Evolutionary conservation across 2,329 filamentous ascomycete genomes (phyloP).

Genomic region (Diaporthe vexans): DNA sequence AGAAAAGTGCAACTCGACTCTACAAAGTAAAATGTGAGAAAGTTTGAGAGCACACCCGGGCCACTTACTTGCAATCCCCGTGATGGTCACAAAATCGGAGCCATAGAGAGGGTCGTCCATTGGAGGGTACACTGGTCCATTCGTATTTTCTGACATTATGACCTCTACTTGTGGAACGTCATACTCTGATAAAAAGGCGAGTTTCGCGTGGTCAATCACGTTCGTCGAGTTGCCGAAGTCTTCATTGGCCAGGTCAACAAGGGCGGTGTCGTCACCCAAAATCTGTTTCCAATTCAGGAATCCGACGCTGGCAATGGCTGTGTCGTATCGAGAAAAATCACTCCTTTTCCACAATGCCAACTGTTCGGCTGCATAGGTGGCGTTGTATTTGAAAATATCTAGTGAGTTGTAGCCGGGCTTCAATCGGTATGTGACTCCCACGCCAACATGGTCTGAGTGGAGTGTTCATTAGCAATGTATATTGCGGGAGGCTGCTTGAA

Average conservation of each 20-base stretch:
- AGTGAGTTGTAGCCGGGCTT: constrained; percentile 50
- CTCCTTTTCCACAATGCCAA: constrained; percentile 53
- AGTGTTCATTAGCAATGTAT: constrained; percentile 58
- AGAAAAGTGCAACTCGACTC: too few species aligned
- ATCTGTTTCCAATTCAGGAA: constrained; percentile 59
- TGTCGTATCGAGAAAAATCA: constrained; percentile 54
- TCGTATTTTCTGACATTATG: constrained; percentile 61
- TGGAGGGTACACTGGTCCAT: constrained; percentile 54
- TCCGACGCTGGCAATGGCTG: constrained; percentile 55
- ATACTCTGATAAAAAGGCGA: constrained; percentile 54
- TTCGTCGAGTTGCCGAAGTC: constrained; percentile 49
- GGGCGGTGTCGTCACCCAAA: constrained; percentile 47
- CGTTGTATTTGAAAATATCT: constrained; percentile 50
- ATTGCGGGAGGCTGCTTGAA: constrained; percentile 44
- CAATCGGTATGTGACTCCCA: constrained; percentile 45
- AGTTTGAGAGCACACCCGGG: not conserved
- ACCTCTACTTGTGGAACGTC: constrained; percentile 58
- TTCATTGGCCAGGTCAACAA: constrained; percentile 51
- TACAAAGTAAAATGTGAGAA: not conserved
- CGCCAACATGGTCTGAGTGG: constrained; percentile 59
- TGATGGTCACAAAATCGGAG: constrained; percentile 46
- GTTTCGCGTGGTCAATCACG: constrained; percentile 55
- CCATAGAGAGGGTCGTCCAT: constrained; percentile 50
- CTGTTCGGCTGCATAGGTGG: constrained; percentile 54
- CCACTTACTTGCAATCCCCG: constrained; percentile 2